Conservation (phyloP, 2,329 filamentous ascomycete species). For the Alternaria burnsii region DNA sequence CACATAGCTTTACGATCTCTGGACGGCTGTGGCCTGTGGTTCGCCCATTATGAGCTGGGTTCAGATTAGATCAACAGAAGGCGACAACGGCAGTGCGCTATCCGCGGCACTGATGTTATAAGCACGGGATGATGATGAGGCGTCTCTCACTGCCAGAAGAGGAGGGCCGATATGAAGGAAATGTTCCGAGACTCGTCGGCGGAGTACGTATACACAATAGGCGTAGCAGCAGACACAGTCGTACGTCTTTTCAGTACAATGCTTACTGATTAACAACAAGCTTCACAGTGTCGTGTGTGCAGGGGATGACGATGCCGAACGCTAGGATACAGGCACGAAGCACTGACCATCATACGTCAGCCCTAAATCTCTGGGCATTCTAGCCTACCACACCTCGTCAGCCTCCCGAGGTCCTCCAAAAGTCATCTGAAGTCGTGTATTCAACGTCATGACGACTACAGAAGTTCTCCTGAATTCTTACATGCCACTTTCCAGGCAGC, state of each 20-base stretch:
- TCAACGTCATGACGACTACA: not conserved
- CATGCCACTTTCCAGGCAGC: not conserved
- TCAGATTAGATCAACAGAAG: slow-evolving; percentile 7
- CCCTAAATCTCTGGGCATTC: slow-evolving; percentile 6
- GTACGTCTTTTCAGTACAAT: not conserved
- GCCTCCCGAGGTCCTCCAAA: not conserved
- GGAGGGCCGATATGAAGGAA: not conserved
- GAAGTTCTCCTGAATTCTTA: too few relatives aligned
- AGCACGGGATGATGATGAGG: slow-evolving; percentile 7
- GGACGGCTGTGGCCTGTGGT: slow-evolving; percentile 20
- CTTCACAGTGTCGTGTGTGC: slow-evolving; percentile 4
- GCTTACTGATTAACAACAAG: not conserved
- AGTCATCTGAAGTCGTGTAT: not conserved
- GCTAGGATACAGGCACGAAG: not conserved
- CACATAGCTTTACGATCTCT: slow-evolving; percentile 12
- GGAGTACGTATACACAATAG: not conserved
- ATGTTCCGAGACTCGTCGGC: not conserved
- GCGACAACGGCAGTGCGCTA: slow-evolving; percentile 14
- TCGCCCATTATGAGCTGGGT: slow-evolving; percentile 6
- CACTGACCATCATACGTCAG: slow-evolving; percentile 10
- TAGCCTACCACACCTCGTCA: not conserved
- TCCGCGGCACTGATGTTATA: slow-evolving; percentile 11
- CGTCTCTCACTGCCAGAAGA: not conserved
- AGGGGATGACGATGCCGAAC: not conserved
- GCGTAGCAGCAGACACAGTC: not conserved